Evolutionary conservation across 2,329 filamentous ascomycete genomes (phyloP), one percentile per base, ranked within the genome.

Genomic region (Cercospora berteroae): DNA sequence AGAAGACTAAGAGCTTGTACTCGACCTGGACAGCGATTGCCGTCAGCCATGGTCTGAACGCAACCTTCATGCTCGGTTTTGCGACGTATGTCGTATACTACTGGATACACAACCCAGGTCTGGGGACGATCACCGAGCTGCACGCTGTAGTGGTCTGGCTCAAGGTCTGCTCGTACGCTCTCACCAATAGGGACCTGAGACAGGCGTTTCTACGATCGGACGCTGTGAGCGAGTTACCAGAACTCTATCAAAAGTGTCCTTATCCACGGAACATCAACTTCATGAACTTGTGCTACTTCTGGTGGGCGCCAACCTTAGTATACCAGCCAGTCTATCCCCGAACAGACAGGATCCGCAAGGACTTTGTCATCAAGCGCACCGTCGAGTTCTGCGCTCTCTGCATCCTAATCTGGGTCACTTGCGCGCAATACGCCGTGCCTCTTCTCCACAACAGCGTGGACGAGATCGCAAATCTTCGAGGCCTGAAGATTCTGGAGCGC

Each of bases 261-360:
- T 99, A 99, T 77, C 95, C 95, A 0, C 81, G 87, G 58, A 99
- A 98, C 79, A 92, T 99, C 79, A 96, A 93, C 3, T 85, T 97
- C 72, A 81, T 85, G 60, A 99, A 98, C 77, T 83, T 99, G 27
- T 88, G 87, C 66, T 99, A 98, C 81, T 99, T 99, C 79, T 98
- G 95, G 94, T 94, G 94, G 89, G 95, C 94, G 0, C 95, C 95
- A 0, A 99, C 95, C 0, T 85, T 99, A 62, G 90, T 98, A 55
- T 99, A 99, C 79, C 95, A 99, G 81, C 95, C 95, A 1, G 93
- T 95, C 13, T 99, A 99, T 78, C 95, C 95, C 20, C 90, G 94
- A 52, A 93, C 92, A 5, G 83, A 88, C 8, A 87, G 85, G 65
- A 92, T 97, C 73, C 87, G 95, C 69, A 97, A 94, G 93, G 78